phyloP scores from a whole-genome alignment of 805 yeast species.

The Naumovozyma baii region DNA sequence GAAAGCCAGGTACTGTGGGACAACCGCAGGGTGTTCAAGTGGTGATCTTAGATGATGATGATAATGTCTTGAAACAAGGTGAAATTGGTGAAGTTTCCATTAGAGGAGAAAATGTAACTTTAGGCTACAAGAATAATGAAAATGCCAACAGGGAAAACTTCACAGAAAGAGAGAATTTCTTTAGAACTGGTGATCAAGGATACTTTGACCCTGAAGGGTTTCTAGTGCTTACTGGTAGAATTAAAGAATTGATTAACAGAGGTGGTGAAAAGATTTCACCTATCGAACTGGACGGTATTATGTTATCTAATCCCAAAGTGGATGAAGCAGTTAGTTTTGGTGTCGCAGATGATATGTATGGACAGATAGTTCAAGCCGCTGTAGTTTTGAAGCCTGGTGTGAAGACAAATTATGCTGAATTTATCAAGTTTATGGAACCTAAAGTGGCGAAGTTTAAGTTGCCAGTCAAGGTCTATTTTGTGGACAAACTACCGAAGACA shows the following conservation, averaged over 20 bases:
- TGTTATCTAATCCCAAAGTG: conserved; percentile 53
- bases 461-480: conserved; percentile 48
- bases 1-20: conserved; percentile 67
- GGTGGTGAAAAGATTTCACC: conserved; percentile 77
- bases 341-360: conserved; percentile 56
- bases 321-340: conserved; percentile 66
- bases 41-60: conserved; percentile 43
- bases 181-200: conserved; percentile 77
- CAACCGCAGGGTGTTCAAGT: conserved; percentile 62
- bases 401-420: conserved; percentile 34
- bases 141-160: conserved; percentile 63
- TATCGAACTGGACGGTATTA: conserved; percentile 52
- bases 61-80: conserved; percentile 40
- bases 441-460: conserved; percentile 50
- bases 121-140: conserved; percentile 61
- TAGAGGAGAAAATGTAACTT: conserved; percentile 58
- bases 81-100: conserved; percentile 60
- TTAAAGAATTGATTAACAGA: conserved; percentile 65
- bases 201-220: conserved; percentile 49
- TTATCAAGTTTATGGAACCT: conserved; percentile 36
- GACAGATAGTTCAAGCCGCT: conserved; percentile 64
- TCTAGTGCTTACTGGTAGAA: conserved; percentile 54
- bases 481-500: conserved; percentile 58
- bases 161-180: conserved; percentile 45
- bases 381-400: conserved; percentile 43